A percentile compares a stretch with the other conserved stretches of the same genome.
Evolutionary conservation across 2,329 filamentous ascomycete genomes (phyloP).

Genomic region (Alternaria sp.): DNA sequence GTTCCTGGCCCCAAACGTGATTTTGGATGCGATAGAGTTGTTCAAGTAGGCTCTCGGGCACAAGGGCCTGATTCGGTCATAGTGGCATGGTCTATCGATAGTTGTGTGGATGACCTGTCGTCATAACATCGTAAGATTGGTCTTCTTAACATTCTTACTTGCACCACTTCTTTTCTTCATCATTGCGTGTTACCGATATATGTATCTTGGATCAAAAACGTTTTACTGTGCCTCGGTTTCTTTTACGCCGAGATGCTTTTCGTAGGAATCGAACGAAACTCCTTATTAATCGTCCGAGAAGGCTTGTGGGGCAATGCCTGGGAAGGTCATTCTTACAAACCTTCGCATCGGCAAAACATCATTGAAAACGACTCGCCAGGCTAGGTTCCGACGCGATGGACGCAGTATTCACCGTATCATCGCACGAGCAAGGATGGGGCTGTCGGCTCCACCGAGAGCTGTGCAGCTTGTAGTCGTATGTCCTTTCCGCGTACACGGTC

Average conservation of each 20-base stretch:
- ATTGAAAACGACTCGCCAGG: neutral
- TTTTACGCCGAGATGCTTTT: neutral
- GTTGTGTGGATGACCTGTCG: neutral
- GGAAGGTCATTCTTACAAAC: neutral
- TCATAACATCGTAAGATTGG: neutral
- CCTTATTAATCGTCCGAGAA: neutral
- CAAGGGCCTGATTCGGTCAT: neutral
- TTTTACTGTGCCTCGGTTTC: neutral
- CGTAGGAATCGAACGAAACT: neutral
- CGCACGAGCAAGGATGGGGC: neutral
- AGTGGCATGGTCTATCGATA: too few species aligned
- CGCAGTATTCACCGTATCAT: neutral
- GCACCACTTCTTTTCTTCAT: neutral
- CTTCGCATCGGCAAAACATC: neutral
- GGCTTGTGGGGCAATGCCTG: neutral
- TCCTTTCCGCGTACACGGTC: neutral
- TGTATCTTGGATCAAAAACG: neutral
- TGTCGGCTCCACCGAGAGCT: neutral
- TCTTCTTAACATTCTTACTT: neutral
- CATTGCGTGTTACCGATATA: neutral
- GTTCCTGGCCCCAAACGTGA: conserved; percentile 65
- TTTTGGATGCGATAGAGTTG: conserved; percentile 46
- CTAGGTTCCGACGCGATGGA: neutral
- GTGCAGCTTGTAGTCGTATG: neutral
- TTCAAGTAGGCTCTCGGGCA: conserved; percentile 23